Percentiles rank a stretch among this genome's conserved stretches.
These are phyloP conservation scores for Fraxinus nigra DNA, from an alignment of 305 asterid genomes.

Conservation along the genomic window DNA sequence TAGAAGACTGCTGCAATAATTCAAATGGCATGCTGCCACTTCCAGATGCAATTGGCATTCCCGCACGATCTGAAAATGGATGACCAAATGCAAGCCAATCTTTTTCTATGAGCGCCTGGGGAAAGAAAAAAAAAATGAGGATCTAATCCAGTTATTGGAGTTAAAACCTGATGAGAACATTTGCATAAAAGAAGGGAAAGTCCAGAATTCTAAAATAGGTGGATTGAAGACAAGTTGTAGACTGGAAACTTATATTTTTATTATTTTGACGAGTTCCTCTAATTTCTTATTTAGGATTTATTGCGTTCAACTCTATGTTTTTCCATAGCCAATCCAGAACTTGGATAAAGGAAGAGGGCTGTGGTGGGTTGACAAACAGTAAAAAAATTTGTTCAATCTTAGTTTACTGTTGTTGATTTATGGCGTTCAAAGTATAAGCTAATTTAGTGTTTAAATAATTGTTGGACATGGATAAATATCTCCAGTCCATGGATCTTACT, in stretches of 20 bases:
- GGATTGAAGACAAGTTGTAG: not conserved
- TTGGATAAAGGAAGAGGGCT: conserved; percentile 1
- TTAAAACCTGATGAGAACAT: not conserved
- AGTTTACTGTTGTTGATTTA: not conserved
- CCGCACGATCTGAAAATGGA: conserved; percentile 95
- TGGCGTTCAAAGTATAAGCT: not conserved
- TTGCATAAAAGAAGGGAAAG: not conserved
- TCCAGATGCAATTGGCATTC: conserved; percentile 76
- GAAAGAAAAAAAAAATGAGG: conserved; percentile 9
- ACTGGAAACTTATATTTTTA: not conserved
- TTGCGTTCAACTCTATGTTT: not conserved
- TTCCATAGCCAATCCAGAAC: not conserved
- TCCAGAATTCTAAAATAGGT: not conserved
- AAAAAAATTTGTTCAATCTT: not conserved
- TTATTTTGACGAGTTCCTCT: not conserved
- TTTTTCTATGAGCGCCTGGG: conserved; percentile 89
- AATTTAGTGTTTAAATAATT: not conserved
- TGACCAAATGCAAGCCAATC: conserved; percentile 99
- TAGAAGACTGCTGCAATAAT: conserved; percentile 73
- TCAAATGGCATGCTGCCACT: conserved; percentile 61
- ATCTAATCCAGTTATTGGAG: conserved; percentile 21
- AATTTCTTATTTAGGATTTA: not conserved
- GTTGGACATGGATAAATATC: not conserved
- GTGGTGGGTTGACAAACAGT: not conserved
- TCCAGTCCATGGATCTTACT: not conserved